Evolutionary conservation across 2,329 filamentous ascomycete species (phyloP), one percentile per base, ranked within the genome.

Genomic region (Ophiobolus disseminans): DNA sequence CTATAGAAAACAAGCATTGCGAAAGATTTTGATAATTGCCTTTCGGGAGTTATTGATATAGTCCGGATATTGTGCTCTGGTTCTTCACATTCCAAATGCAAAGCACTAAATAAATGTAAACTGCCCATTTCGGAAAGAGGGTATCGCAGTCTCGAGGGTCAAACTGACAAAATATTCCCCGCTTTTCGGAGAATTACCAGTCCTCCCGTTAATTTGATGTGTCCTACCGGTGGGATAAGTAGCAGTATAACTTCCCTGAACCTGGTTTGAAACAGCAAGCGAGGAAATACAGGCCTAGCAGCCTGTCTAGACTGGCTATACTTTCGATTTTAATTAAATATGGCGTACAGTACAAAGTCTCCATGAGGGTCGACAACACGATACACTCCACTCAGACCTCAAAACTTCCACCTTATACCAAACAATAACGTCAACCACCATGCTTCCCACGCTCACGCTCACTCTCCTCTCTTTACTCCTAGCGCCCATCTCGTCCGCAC

Each of bases 401-500:
- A n/a, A 31, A n/a, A 31, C 28, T 4, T 19, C 14, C 4, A 19
- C n/a, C 32, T 10, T 35, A 13, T 16, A 13, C 35, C 4, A 13
- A 20, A 23, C 35, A 23, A 22, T 16, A 19, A 10, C 19, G 14
- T 13, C 35, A 14, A 11, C 21, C 17, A 38, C 35, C 13, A 38
- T 38, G 35, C 21, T 22, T 14, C 25, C 40, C 20, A 40, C n/a
- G n/a, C n/a, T n/a, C n/a, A n/a, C n/a, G 40, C 36, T n/a, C 40
- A 4, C 36, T 46, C n/a, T 32, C 36, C 11, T 19, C 37, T 20
- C 54, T 20, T 44, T 44, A 14, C 38, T 63, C 37, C 48, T 63
- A 16, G 49, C 53, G 11, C 56, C 49, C 8, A 40, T 40, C 5
- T 19, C 50, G 4, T 35, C 46, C 10, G 58, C 61, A 8, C 65